A percentile compares a stretch with the other conserved stretches of the same genome.
These are phyloP conservation scores for Mortierella sp. DNA, from an alignment of 371 early-diverging fungal species.

Conservation along the genomic window DNA sequence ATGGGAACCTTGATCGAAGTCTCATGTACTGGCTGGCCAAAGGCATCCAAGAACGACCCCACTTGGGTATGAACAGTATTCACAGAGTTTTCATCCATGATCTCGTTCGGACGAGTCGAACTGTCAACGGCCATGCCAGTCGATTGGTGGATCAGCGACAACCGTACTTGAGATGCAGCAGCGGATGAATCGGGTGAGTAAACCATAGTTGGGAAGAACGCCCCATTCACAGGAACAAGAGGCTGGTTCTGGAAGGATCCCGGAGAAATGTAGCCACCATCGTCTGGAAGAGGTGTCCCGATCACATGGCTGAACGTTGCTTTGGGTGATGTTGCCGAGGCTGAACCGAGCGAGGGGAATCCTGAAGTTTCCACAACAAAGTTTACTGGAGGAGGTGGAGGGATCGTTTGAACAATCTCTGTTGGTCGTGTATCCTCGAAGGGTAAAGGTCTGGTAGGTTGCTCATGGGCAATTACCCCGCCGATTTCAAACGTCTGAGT, in stretches of 20 bases:
- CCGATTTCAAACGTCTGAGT: background rate
- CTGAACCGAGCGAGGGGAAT: background rate
- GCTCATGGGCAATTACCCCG: background rate
- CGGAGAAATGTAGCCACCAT: background rate
- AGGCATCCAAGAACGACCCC: conserved; percentile 13
- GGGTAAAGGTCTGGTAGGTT: background rate
- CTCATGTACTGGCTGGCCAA: conserved; percentile 1
- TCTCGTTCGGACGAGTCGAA: conserved; percentile 42
- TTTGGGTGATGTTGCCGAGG: background rate
- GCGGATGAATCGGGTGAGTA: conserved; percentile 11
- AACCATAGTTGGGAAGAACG: conserved; percentile 16
- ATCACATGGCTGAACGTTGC: background rate
- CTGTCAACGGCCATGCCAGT: conserved; percentile 45
- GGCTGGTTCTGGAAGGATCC: background rate
- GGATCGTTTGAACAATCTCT: background rate
- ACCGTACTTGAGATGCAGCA: conserved; percentile 29
- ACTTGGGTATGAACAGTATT: conserved; percentile 35
- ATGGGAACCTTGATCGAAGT: conserved; percentile 6
- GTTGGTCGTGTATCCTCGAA: background rate
- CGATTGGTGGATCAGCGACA: conserved; percentile 32
- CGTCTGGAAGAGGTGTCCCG: background rate
- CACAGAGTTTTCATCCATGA: conserved; percentile 35
- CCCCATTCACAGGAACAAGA: background rate
- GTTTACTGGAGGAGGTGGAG: conserved; percentile 3
- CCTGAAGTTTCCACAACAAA: background rate